phyloP scores from a whole-genome alignment of 352 stramenopile genomes.

The Pythium coloratum region DNA sequence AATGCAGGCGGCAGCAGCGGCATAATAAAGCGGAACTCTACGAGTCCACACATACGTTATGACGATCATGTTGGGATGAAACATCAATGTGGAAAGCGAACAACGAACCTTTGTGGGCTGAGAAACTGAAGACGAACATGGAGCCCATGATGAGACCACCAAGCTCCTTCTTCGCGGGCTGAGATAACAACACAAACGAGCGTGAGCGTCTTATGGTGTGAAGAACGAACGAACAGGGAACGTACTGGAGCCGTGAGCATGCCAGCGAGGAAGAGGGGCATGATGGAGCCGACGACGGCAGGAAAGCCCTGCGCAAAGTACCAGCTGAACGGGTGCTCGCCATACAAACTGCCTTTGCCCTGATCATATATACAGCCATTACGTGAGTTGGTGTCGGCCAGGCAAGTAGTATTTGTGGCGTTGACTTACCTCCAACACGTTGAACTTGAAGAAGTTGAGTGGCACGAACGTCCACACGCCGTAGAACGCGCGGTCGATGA shows the following conservation, averaged over 20 bases:
- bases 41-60: neutral
- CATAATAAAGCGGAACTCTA: conserved; percentile 87
- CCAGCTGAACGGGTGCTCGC: conserved; percentile 79
- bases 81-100: neutral
- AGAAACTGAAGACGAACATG: conserved; percentile 77
- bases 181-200: neutral
- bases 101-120: conserved; percentile 71
- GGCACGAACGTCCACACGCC: conserved; percentile 85
- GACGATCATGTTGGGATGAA: no score
- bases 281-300: conserved; percentile 58
- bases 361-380: conserved; percentile 21
- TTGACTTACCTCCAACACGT: conserved; percentile 65
- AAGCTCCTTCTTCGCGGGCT: conserved; percentile 68
- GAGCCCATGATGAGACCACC: conserved; percentile 64
- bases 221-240: neutral
- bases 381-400: neutral
- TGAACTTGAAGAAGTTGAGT: conserved; percentile 88
- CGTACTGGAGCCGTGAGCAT: conserved; percentile 60
- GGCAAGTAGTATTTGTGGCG: neutral
- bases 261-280: conserved; percentile 48
- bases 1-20: conserved; percentile 69
- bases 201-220: neutral
- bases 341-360: conserved; percentile 83
- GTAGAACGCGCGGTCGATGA: conserved; percentile 78
- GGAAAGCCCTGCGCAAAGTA: conserved; percentile 84